Conservation (phyloP, 805 yeast species). For the Zygoascus bituminiphila region DNA sequence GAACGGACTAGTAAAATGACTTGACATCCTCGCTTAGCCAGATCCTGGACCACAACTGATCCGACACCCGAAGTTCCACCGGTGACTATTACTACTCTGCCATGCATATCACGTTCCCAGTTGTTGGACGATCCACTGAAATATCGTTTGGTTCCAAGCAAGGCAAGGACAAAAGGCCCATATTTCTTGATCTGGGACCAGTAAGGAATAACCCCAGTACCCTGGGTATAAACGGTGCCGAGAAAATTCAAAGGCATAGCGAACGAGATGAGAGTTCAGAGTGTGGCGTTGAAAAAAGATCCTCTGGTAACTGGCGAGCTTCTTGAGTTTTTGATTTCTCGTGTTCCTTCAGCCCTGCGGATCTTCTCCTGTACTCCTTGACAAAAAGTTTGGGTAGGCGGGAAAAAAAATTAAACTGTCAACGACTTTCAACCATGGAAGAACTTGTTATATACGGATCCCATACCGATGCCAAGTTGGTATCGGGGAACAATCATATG, state of each 20-base stretch:
- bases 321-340: no score
- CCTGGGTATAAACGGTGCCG: slow-evolving; percentile 60
- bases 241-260: slow-evolving; percentile 80
- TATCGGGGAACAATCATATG: neutral
- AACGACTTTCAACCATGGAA: slow-evolving; percentile 2
- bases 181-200: slow-evolving; percentile 50
- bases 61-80: slow-evolving; percentile 97
- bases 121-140: slow-evolving; percentile 74
- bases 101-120: slow-evolving; percentile 91
- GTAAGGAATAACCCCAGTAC: slow-evolving; percentile 68
- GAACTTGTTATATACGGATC: slow-evolving; percentile 7
- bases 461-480: neutral
- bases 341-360: no score
- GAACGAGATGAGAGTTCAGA: neutral
- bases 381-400: neutral
- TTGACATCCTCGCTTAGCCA: slow-evolving; percentile 84
- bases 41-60: slow-evolving; percentile 58
- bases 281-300: no score
- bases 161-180: slow-evolving; percentile 45
- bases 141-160: slow-evolving; percentile 55
- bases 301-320: neutral
- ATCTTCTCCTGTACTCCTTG: no score
- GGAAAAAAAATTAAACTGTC: neutral
- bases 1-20: slow-evolving; percentile 57
- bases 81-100: slow-evolving; percentile 51